Percentiles rank a stretch among this genome's conserved stretches.
These are phyloP conservation scores for Phialophora expanda DNA, from an alignment of 2,329 filamentous ascomycete species.

Conservation along the genomic window DNA sequence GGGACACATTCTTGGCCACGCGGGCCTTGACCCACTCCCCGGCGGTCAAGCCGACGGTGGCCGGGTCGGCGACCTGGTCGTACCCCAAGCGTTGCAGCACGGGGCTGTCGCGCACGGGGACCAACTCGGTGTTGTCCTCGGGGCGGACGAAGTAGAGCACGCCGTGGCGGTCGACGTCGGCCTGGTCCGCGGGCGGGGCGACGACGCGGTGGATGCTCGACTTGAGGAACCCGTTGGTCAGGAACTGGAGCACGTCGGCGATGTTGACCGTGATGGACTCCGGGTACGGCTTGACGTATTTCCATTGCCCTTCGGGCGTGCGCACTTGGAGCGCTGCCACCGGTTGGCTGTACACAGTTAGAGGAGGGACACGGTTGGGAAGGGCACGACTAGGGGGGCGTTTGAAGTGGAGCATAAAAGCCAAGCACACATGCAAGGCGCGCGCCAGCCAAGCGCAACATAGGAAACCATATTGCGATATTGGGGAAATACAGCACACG, in stretches of 20 bases:
- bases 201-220: conserved; percentile 58
- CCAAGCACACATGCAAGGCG: background rate
- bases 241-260: conserved; percentile 54
- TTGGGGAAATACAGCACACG: too few relatives aligned
- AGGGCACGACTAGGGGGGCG: too few relatives aligned
- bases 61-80: conserved; percentile 32
- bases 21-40: conserved; percentile 46
- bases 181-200: conserved; percentile 56
- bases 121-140: conserved; percentile 42
- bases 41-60: conserved; percentile 40
- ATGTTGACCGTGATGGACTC: conserved; percentile 59
- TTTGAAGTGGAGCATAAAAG: too few relatives aligned
- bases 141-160: conserved; percentile 56
- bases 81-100: conserved; percentile 45
- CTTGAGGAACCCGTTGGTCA: conserved; percentile 58
- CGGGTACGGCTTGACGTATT: conserved; percentile 54
- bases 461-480: too few relatives aligned
- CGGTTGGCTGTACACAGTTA: conserved; percentile 52
- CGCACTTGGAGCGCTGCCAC: conserved; percentile 63
- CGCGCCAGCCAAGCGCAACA: too few relatives aligned
- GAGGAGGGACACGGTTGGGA: background rate
- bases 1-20: conserved; percentile 39
- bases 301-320: conserved; percentile 53
- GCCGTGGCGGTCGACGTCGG: conserved; percentile 51
- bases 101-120: conserved; percentile 41